Conservation (phyloP, 169 alveolate species). For the Ichthyophthirius multifiliis region DNA sequence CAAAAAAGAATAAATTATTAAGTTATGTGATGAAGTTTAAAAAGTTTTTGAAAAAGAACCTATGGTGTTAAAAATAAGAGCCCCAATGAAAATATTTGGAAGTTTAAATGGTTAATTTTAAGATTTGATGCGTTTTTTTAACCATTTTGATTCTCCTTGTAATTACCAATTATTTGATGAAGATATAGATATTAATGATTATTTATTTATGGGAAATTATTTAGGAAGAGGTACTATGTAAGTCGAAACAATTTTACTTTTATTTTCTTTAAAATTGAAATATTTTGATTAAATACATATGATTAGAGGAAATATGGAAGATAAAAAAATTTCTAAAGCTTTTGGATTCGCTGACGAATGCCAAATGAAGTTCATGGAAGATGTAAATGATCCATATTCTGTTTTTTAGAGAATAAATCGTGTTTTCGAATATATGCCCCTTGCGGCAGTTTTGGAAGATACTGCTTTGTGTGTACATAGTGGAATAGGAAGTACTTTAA, state of each 20-base stretch:
- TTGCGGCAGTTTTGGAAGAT: conserved; percentile 98
- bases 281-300: conserved; percentile 96
- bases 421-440: conserved; percentile 97
- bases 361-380: conserved; percentile 94
- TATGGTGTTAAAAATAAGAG: conserved; percentile 4
- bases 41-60: conserved; percentile 24
- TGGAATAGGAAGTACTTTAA: conserved; percentile 96
- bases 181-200: conserved; percentile 94
- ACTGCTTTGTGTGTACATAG: conserved; percentile 98
- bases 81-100: conserved; percentile 87
- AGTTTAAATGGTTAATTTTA: conserved; percentile 97
- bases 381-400: conserved; percentile 90
- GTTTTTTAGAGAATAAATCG: conserved; percentile 93
- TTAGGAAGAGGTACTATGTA: conserved; percentile 95
- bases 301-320: conserved; percentile 98
- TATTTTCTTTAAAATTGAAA: conserved; percentile 93
- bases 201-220: conserved; percentile 96
- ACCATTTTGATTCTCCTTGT: conserved; percentile 64
- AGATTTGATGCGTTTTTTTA: conserved; percentile 96
- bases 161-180: conserved; percentile 45
- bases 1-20: conserved; percentile 23
- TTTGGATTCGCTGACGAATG: conserved; percentile 99
- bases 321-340: conserved; percentile 94
- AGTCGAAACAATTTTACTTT: conserved; percentile 92
- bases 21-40: conserved; percentile 36